Evolutionary conservation across 441 rosid genomes (phyloP).

Genomic region (Erodium texanum): DNA sequence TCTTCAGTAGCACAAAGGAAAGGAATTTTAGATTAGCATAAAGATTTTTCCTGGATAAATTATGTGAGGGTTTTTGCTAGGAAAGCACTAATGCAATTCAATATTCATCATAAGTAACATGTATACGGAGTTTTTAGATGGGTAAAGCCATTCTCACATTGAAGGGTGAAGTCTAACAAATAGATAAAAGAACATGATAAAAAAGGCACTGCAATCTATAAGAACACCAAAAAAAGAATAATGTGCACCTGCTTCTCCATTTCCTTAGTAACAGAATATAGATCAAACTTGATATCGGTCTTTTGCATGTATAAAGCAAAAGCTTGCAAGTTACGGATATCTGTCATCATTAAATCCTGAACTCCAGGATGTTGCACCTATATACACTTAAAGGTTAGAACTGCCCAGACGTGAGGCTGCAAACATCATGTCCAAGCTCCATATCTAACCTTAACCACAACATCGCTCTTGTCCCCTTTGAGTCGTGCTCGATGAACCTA

Average conservation of each 20-base stretch:
- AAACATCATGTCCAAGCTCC: slow-evolving; percentile 13
- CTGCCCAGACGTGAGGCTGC: slow-evolving; percentile 14
- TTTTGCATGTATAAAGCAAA: slow-evolving; percentile 87
- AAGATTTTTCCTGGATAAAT: not conserved
- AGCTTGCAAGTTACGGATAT: slow-evolving; percentile 80
- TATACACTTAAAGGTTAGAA: slow-evolving; percentile 21
- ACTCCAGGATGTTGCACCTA: slow-evolving; percentile 98
- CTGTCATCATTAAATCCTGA: slow-evolving; percentile 90
- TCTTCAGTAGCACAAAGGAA: slow-evolving; percentile 39
- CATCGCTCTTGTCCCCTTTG: slow-evolving; percentile 56
- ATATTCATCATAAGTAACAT: not conserved
- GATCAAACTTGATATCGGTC: slow-evolving; percentile 81
- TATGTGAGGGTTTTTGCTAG: not conserved
- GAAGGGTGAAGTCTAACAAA: not conserved
- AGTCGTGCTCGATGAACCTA: slow-evolving; percentile 86
- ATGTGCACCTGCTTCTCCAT: slow-evolving; percentile 84
- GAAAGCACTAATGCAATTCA: not conserved
- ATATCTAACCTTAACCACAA: slow-evolving; percentile 72
- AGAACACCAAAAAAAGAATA: slow-evolving; percentile 6
- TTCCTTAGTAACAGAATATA: slow-evolving; percentile 72
- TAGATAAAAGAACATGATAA: not conserved
- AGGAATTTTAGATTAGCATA: not conserved
- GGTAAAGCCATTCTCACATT: not conserved
- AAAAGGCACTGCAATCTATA: not conserved
- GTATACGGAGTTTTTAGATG: not conserved